These are phyloP conservation scores for Malassezia furfur DNA, from an alignment of 1,284 basidiomycete species.

Conservation along the genomic window DNA sequence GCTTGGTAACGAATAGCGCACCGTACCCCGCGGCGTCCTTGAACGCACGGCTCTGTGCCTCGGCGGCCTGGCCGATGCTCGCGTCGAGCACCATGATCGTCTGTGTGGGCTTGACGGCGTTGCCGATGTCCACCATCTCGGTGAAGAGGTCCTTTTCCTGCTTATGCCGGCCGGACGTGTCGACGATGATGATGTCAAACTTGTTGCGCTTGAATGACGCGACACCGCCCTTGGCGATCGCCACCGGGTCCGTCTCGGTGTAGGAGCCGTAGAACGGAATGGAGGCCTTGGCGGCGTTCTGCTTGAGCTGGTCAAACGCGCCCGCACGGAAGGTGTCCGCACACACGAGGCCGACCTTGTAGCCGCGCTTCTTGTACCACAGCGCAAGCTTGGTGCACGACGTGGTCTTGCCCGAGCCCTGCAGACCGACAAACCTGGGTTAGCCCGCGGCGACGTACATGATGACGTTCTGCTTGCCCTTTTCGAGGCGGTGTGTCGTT, in stretches of 20 bases:
- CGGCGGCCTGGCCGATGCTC: constrained; percentile 78
- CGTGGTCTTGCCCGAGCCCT: constrained; percentile 97
- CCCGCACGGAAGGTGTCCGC: constrained; percentile 99
- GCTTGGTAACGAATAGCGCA: constrained; percentile 98
- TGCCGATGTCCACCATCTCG: constrained; percentile 94
- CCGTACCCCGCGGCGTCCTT: constrained; percentile 97
- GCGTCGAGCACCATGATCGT: constrained; percentile 52
- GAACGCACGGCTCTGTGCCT: constrained; percentile 89
- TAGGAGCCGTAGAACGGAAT: constrained; percentile 98
- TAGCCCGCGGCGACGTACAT: constrained; percentile 55
- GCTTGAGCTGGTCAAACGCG: constrained; percentile 88
- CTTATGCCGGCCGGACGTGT: constrained; percentile 93
- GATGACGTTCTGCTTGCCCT: constrained; percentile 85
- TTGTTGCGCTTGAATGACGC: constrained; percentile 93
- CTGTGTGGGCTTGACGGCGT: constrained; percentile 71
- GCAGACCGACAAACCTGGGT: constrained; percentile 35
- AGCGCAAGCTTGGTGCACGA: constrained; percentile 70
- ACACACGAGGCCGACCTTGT: constrained; percentile 96
- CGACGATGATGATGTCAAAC: constrained; percentile 98
- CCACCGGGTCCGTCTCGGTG: constrained; percentile 95
- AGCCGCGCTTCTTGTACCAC: constrained; percentile 91
- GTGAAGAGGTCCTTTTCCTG: constrained; percentile 94
- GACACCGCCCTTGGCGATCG: constrained; percentile 87
- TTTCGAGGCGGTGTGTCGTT: constrained; percentile 50
- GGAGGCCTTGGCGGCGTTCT: constrained; percentile 92